Percentiles rank a stretch among this genome's conserved stretches.
Conservation (phyloP, 495 filamentous ascomycete genomes). For the Penicillium maclennaniae region DNA sequence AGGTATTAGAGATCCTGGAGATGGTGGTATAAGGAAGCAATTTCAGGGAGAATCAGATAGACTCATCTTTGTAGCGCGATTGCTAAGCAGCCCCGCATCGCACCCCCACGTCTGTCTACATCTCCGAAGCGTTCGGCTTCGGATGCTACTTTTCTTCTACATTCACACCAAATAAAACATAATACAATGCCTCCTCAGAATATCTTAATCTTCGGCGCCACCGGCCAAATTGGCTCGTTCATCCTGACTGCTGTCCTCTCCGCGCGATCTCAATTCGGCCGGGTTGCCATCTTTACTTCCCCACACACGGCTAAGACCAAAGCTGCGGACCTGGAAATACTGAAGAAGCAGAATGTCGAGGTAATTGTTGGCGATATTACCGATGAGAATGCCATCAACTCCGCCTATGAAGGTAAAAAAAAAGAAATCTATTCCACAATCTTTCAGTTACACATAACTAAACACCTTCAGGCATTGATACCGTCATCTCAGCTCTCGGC, state of each 20-base stretch:
- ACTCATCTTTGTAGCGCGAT: slow-evolving; percentile 3
- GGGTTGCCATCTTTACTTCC: slow-evolving; percentile 63
- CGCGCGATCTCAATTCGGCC: slow-evolving; percentile 48
- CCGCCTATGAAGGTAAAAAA: slow-evolving; percentile 47
- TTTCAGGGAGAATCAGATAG: neutral
- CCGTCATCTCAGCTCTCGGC: slow-evolving; percentile 62
- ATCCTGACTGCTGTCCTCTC: slow-evolving; percentile 57
- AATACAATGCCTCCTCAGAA: slow-evolving; percentile 29
- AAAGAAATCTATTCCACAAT: neutral
- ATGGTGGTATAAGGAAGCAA: slow-evolving; percentile 27
- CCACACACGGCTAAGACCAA: slow-evolving; percentile 45
- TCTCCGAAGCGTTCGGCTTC: neutral
- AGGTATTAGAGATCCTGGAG: slow-evolving; percentile 56
- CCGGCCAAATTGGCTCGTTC: slow-evolving; percentile 62
- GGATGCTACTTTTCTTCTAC: neutral
- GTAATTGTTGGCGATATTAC: slow-evolving; percentile 59
- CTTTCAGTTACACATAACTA: neutral
- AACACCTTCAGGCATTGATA: slow-evolving; percentile 49
- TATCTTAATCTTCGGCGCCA: slow-evolving; percentile 67
- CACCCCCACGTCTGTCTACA: slow-evolving; percentile 1
- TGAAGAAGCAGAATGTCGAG: slow-evolving; percentile 49
- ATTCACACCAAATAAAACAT: neutral
- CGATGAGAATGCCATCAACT: slow-evolving; percentile 47
- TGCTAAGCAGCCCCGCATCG: slow-evolving; percentile 26
- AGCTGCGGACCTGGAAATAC: slow-evolving; percentile 26